Evolutionary conservation across 345 rosid species (phyloP).

Genomic region (Dipteronia sinensis): DNA sequence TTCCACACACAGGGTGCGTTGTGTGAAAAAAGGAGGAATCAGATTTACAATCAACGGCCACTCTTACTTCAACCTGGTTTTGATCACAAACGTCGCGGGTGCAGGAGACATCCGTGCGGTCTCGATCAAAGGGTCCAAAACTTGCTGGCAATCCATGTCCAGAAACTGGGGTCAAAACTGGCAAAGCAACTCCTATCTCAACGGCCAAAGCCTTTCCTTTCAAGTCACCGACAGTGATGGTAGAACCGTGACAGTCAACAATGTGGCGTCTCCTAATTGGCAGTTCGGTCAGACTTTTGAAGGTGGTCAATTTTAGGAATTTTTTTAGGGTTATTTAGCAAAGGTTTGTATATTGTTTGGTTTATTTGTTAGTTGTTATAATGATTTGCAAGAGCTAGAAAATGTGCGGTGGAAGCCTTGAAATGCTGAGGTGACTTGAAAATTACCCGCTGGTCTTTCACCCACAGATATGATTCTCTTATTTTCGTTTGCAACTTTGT

Average conservation of each 20-base stretch:
- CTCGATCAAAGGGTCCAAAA: slow-evolving; percentile 59
- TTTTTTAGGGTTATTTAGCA: not conserved
- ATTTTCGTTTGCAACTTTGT: not conserved
- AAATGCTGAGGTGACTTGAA: slow-evolving; percentile 29
- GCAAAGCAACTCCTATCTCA: slow-evolving; percentile 59
- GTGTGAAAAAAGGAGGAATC: slow-evolving; percentile 58
- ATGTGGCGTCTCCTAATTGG: slow-evolving; percentile 59
- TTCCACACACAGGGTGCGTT: slow-evolving; percentile 43
- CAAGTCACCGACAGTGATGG: slow-evolving; percentile 62
- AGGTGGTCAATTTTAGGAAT: slow-evolving; percentile 50
- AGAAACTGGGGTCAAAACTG: slow-evolving; percentile 80
- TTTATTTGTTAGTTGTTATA: too few relatives aligned
- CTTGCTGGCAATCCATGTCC: slow-evolving; percentile 65
- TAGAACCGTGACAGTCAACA: slow-evolving; percentile 42
- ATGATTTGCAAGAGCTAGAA: too few relatives aligned
- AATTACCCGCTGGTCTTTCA: slow-evolving; percentile 23
- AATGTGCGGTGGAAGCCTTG: not conserved
- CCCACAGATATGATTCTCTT: not conserved
- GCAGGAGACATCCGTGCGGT: slow-evolving; percentile 64
- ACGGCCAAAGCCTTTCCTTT: slow-evolving; percentile 59
- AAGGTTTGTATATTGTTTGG: not conserved
- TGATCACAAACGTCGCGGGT: slow-evolving; percentile 64
- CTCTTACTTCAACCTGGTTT: slow-evolving; percentile 58
- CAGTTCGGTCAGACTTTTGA: slow-evolving; percentile 64
- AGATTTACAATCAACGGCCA: slow-evolving; percentile 62